These are phyloP conservation scores for Gypsophila paniculata DNA, from an alignment of 179 eudicot species.

Conservation along the genomic window DNA sequence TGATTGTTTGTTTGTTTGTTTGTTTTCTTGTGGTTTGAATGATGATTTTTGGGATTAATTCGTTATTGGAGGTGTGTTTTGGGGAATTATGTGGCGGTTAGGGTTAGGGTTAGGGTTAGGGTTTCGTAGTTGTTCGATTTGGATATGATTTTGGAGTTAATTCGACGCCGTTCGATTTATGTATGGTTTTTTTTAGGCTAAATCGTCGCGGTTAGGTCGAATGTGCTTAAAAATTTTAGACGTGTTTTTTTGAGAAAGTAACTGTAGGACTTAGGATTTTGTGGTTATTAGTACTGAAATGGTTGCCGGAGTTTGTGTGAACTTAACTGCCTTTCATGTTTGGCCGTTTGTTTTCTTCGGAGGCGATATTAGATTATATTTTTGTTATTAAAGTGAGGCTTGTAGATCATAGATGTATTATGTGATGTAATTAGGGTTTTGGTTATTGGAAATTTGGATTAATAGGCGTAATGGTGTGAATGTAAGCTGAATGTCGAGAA, in stretches of 20 bases:
- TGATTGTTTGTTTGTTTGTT: too few relatives aligned
- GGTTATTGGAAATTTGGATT: not conserved
- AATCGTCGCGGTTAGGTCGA: not conserved
- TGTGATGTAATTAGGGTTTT: not conserved
- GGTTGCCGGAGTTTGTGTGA: not conserved
- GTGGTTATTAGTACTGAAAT: not conserved
- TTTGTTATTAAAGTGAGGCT: not conserved
- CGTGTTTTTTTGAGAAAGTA: not conserved
- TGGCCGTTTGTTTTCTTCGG: not conserved
- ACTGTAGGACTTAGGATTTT: not conserved
- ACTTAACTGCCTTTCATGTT: not conserved
- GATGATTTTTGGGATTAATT: not conserved
- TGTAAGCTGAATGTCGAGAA: not conserved
- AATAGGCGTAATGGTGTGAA: not conserved
- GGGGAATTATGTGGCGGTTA: not conserved
- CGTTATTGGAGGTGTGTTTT: not conserved
- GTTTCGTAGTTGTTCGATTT: not conserved
- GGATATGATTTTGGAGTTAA: not conserved
- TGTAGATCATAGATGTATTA: not conserved
- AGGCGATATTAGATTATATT: not conserved
- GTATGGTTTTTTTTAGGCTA: not conserved
- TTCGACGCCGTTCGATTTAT: not conserved
- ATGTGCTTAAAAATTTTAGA: not conserved
- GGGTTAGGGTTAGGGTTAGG: not conserved
- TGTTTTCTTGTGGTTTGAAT: not conserved